A percentile compares a stretch with the other conserved stretches of the same genome.
phyloP scores from a whole-genome alignment of 2,329 filamentous ascomycete species.

The Aspergillus sp. region DNA sequence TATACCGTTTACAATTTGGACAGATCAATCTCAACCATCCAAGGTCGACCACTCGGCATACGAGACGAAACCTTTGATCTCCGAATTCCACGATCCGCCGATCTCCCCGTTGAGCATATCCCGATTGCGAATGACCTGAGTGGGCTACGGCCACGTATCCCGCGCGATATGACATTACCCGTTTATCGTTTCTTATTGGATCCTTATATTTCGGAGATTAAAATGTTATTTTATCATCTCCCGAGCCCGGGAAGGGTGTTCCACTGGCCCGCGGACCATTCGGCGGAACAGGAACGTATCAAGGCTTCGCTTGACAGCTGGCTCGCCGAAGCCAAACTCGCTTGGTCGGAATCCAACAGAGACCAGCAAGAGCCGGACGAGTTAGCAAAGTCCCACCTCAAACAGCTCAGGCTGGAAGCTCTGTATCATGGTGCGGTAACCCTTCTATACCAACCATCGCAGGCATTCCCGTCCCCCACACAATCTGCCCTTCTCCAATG shows the following conservation, averaged over 20 bases:
- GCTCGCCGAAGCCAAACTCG: conserved; percentile 12
- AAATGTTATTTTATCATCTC: conserved; percentile 28
- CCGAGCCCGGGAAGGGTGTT: conserved; percentile 14
- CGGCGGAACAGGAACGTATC: conserved; percentile 18
- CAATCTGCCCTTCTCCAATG: conserved; percentile 30
- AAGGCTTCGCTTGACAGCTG: conserved; percentile 23
- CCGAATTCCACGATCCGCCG: conserved; percentile 17
- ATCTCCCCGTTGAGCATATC: conserved; percentile 4
- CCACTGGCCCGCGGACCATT: conserved; percentile 21
- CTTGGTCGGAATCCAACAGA: neutral
- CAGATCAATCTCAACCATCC: conserved; percentile 38
- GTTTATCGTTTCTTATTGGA: conserved; percentile 29
- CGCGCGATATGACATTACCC: conserved; percentile 19
- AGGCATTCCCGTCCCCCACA: conserved; percentile 30
- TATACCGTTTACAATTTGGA: conserved; percentile 39
- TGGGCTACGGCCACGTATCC: neutral
- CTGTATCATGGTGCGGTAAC: conserved; percentile 35
- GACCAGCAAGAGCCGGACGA: conserved; percentile 3
- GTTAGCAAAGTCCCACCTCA: conserved; percentile 1
- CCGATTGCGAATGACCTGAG: neutral
- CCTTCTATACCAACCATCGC: conserved; percentile 40
- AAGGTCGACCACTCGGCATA: conserved; percentile 40
- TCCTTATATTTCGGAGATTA: conserved; percentile 27
- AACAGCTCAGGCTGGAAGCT: conserved; percentile 29
- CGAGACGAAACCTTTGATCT: conserved; percentile 41